Conservation (phyloP, 768 basidiomycete species). For the Trametes elegans region DNA sequence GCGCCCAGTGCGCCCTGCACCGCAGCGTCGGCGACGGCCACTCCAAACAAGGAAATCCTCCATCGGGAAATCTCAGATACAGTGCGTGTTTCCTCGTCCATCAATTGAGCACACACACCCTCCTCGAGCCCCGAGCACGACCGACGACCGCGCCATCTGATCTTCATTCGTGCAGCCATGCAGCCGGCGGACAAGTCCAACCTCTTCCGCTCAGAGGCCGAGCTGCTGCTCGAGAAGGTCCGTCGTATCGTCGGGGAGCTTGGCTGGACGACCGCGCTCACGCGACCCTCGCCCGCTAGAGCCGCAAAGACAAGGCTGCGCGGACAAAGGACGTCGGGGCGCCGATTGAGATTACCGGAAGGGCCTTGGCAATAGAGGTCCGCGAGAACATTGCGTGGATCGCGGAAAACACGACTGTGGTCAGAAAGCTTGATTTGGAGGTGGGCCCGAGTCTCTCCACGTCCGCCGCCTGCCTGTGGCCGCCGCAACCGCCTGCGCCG, state of each 20-base stretch:
- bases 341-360: slow-evolving; percentile 75
- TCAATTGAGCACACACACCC: slow-evolving; percentile 9
- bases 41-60: slow-evolving; percentile 2
- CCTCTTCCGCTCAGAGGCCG: slow-evolving; percentile 71
- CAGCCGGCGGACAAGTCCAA: slow-evolving; percentile 36
- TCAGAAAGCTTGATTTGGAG: slow-evolving; percentile 73
- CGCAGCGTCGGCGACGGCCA: neutral
- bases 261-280: neutral
- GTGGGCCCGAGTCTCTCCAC: slow-evolving; percentile 44
- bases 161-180: slow-evolving; percentile 20
- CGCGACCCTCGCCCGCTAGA: slow-evolving; percentile 37
- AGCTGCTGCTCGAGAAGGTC: slow-evolving; percentile 62
- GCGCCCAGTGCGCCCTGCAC: slow-evolving; percentile 13
- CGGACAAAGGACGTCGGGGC: slow-evolving; percentile 69
- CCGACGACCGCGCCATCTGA: too few relatives aligned
- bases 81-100: neutral
- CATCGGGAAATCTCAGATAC: neutral
- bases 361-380: slow-evolving; percentile 69
- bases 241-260: too few relatives aligned
- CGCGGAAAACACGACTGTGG: slow-evolving; percentile 79
- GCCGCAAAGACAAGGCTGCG: slow-evolving; percentile 70
- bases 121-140: neutral
- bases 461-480: neutral
- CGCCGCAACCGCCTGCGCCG: neutral
- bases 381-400: slow-evolving; percentile 74